A percentile compares a stretch with the other conserved stretches of the same genome.
phyloP scores from a whole-genome alignment of 1,284 basidiomycete species.

The Lignosus rhinocerotis region DNA sequence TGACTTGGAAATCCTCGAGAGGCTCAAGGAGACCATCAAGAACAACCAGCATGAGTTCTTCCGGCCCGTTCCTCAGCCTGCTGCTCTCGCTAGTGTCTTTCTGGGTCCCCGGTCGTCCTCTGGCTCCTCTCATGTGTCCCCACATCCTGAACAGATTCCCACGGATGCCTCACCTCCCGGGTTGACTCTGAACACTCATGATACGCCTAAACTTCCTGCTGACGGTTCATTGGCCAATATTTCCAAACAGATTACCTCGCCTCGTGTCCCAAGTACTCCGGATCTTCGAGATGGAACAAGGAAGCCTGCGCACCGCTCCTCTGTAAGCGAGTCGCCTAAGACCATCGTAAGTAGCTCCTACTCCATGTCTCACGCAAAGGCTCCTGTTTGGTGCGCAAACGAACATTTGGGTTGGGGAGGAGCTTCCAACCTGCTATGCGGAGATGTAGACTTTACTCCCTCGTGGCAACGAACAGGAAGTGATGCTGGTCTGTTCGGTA shows the following conservation, averaged over 20 bases:
- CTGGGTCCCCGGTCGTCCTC: conserved; percentile 42
- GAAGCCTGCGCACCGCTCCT: conserved; percentile 13
- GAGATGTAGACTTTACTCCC: too few relatives aligned
- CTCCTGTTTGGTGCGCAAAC: neutral
- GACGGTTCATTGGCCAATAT: conserved; percentile 6
- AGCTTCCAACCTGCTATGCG: too few relatives aligned
- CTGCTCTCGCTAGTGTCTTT: conserved; percentile 61
- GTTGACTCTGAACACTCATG: conserved; percentile 6
- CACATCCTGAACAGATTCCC: conserved; percentile 44
- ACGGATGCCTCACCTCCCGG: conserved; percentile 16
- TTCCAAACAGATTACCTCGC: conserved; percentile 5
- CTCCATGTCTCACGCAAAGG: too few relatives aligned
- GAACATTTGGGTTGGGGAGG: too few relatives aligned
- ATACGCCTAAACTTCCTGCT: neutral
- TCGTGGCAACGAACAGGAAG: too few relatives aligned
- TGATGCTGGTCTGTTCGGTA: too few relatives aligned
- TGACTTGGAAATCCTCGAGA: conserved; percentile 71
- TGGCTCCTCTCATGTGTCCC: conserved; percentile 34
- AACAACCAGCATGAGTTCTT: conserved; percentile 70
- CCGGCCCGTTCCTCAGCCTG: conserved; percentile 62
- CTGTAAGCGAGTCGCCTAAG: conserved; percentile 24
- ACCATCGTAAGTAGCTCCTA: conserved; percentile 22
- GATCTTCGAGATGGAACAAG: conserved; percentile 17
- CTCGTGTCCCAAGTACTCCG: conserved; percentile 10
- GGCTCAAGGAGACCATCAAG: conserved; percentile 70